phyloP scores from a whole-genome alignment of 495 filamentous ascomycete genomes.

The Annulohypoxylon bovei region DNA sequence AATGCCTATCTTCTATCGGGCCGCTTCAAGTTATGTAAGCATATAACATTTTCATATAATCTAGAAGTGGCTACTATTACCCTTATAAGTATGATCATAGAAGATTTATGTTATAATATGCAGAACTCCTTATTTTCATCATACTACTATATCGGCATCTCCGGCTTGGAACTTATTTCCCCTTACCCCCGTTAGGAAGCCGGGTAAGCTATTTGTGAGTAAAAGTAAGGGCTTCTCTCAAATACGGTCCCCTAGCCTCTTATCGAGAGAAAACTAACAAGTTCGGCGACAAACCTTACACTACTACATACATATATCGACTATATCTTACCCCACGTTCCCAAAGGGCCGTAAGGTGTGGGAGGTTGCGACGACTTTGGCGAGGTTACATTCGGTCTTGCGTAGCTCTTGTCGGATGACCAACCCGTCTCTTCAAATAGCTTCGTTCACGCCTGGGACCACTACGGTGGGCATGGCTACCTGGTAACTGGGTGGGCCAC shows the following conservation, averaged over 20 bases:
- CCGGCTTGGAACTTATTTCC: not conserved
- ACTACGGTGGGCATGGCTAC: not conserved
- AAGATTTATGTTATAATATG: not conserved
- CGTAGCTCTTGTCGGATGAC: conserved; percentile 1
- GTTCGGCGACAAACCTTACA: not conserved
- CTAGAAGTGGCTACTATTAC: not conserved
- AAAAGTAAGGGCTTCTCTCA: not conserved
- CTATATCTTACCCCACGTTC: conserved; percentile 13
- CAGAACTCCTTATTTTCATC: not conserved
- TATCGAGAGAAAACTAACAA: not conserved
- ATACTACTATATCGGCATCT: not conserved
- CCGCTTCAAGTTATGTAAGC: not conserved
- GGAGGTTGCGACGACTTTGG: conserved; percentile 11
- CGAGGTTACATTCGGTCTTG: not conserved
- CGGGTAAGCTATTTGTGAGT: not conserved
- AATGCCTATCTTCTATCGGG: not conserved
- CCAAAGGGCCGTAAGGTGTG: not conserved
- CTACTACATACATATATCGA: not conserved
- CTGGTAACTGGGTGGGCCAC: conserved; percentile 7
- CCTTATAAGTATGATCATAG: not conserved
- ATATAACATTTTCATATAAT: not conserved
- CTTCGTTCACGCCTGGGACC: not conserved
- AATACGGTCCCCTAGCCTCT: not conserved
- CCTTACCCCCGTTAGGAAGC: not conserved
- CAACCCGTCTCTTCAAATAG: not conserved